Percentiles rank a stretch among this genome's conserved stretches.
Evolutionary conservation across 1,139 yeast genomes (phyloP).

Genomic region (Hyphopichia fennica): DNA sequence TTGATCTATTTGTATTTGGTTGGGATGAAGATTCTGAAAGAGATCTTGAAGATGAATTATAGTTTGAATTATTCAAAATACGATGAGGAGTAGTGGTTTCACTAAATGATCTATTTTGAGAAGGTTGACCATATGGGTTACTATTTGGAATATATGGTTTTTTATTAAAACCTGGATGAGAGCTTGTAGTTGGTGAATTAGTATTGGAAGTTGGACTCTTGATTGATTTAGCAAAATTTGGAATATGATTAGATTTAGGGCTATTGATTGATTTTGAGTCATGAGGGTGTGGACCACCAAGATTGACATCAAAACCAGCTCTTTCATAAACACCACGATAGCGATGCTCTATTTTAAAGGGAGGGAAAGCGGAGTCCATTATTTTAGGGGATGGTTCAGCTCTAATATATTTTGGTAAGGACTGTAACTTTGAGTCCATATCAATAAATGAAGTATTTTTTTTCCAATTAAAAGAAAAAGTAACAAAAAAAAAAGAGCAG

Average conservation of each 20-base stretch:
- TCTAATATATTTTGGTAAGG: conserved; percentile 30
- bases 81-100: background rate
- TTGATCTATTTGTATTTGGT: conserved; percentile 1
- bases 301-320: conserved; percentile 62
- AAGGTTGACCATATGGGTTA: background rate
- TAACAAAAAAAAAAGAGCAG: background rate
- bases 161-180: background rate
- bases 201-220: background rate
- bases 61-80: background rate
- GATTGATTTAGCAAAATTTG: background rate
- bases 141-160: background rate
- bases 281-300: conserved; percentile 8
- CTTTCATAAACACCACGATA: conserved; percentile 64
- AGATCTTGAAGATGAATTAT: background rate
- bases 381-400: conserved; percentile 31
- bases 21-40: background rate
- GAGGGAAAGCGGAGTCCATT: conserved; percentile 57
- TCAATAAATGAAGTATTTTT: background rate
- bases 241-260: background rate
- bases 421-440: conserved; percentile 13
- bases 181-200: background rate
- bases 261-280: background rate
- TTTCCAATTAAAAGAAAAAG: too few species aligned
- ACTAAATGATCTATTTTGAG: background rate
- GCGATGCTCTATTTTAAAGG: conserved; percentile 52